Evolutionary conservation across 2,329 filamentous ascomycete genomes (phyloP), one percentile per base, ranked within the genome.

Genomic region (Cordyceps javanica): DNA sequence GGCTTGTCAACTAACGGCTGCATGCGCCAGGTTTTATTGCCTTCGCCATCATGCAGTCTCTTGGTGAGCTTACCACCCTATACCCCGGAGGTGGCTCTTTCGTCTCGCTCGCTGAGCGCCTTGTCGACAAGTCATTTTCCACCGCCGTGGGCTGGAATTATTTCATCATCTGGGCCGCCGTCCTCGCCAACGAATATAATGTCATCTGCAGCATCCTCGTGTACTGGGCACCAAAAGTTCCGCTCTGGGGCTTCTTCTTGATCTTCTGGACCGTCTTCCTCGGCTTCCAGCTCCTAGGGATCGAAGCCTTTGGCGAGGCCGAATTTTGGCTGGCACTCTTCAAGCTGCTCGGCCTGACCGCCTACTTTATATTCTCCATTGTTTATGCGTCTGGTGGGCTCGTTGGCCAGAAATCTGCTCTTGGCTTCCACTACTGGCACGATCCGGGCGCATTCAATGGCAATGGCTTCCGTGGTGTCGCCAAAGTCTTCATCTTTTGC

Each of bases 311-410:
- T 67, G 89, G 89, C 14, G 89, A 92, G 67, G 83, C 87, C 10
- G 89, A 93, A 67, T 91, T 91, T 66, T 91, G 88, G 87, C 81
- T 91, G 58, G 86, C 88, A 0, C 77, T 87, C 16, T 72, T 91
- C 67, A 92, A 92, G 67, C 79, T 91, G 5, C 68, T 85, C 3
- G 86, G 87, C 1, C 73, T 91, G 1, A 73, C 88, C 2, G 87
- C 87, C 1, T 90, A 88, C 69, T 89, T 89, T 69, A 75, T 91
- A 62, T 90, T 91, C 65, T 81, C 86, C 51, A 87, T 90, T 59
- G 75, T 90, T 59, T 88, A 90, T 63, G 83, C 86, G 1, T 79
- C 86, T 0, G 88, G 85, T 2, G 87, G 87, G n/a, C 69, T 87
- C 11, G 72, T 79, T 10, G 86, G 86, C 7, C 73, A 76, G n/a